A percentile compares a stretch with the other conserved stretches of the same genome.
phyloP scores from a whole-genome alignment of 805 yeast genomes.

The Clavispora fructus region DNA sequence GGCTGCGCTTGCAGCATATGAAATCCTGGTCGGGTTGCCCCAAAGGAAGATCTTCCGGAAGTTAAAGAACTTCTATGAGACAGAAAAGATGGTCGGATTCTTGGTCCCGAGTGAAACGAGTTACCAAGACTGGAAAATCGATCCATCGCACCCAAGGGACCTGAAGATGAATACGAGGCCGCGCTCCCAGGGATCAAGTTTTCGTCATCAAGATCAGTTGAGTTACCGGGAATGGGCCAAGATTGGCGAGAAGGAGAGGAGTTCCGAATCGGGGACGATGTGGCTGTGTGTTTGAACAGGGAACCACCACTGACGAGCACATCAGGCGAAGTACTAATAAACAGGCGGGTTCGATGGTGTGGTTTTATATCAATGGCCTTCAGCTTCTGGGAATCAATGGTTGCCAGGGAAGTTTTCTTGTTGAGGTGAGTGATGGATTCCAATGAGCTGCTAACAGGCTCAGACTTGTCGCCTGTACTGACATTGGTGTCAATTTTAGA shows the following conservation, averaged over 20 bases:
- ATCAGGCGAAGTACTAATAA: not conserved
- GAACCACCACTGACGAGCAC: not conserved
- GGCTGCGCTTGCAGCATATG: not conserved
- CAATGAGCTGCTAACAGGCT: not conserved
- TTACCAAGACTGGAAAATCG: not conserved
- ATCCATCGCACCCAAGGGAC: conserved; percentile 1
- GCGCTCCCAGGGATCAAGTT: conserved; percentile 20
- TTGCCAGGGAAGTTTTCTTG: not conserved
- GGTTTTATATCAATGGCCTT: not conserved
- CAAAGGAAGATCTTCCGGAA: not conserved
- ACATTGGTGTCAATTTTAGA: not conserved
- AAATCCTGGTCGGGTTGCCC: not conserved
- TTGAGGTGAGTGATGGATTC: not conserved
- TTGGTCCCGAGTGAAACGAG: not conserved
- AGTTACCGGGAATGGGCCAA: not conserved
- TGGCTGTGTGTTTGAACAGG: not conserved
- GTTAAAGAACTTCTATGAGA: conserved; percentile 4
- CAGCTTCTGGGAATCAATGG: not conserved
- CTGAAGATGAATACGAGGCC: conserved; percentile 8
- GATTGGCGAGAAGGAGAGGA: not conserved
- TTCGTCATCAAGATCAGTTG: conserved; percentile 32
- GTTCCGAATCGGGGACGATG: not conserved
- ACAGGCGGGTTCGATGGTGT: not conserved
- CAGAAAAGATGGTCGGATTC: conserved; percentile 3
- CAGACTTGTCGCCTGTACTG: not conserved